Conservation (phyloP, 2,329 filamentous ascomycete genomes). For the Phialophora expanda region DNA sequence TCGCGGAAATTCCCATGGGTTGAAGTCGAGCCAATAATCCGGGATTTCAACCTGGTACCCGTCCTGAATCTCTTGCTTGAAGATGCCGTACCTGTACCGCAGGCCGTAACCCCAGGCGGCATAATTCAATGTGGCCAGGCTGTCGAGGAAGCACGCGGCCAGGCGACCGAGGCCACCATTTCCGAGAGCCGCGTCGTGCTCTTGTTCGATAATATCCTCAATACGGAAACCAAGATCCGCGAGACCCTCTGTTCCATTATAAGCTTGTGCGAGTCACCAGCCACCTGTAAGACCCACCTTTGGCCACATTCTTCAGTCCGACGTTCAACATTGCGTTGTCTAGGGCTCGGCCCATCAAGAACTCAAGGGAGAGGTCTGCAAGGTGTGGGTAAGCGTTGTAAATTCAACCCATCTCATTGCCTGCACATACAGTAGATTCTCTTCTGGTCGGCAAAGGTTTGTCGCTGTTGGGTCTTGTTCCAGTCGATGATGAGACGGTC, state of each 20-base stretch:
- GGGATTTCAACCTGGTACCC: conserved; percentile 98
- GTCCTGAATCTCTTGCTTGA: conserved; percentile 98
- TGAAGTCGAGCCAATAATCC: conserved; percentile 99
- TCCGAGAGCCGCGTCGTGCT: conserved; percentile 93
- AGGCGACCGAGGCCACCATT: conserved; percentile 95
- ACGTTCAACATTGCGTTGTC: conserved; percentile 99
- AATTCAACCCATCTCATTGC: not conserved
- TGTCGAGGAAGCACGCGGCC: conserved; percentile 96
- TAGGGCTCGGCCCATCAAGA: conserved; percentile 92
- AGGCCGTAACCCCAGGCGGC: conserved; percentile 97
- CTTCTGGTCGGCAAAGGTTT: conserved; percentile 89
- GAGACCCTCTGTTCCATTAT: conserved; percentile 69
- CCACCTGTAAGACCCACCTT: conserved; percentile 60
- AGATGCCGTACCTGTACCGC: conserved; percentile 95
- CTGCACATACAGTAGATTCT: conserved; percentile 76
- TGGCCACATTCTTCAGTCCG: conserved; percentile 81
- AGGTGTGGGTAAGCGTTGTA: conserved; percentile 18
- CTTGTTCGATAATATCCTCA: conserved; percentile 91
- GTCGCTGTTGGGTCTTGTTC: conserved; percentile 97
- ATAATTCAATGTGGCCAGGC: conserved; percentile 90
- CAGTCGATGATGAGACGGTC: conserved; percentile 92
- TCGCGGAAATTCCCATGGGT: conserved; percentile 97
- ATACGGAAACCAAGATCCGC: conserved; percentile 91
- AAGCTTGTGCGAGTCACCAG: conserved; percentile 36
- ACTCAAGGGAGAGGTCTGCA: conserved; percentile 86